Conservation (phyloP, 192 early-diverging fungal species). For the Coemansia sp. region DNA sequence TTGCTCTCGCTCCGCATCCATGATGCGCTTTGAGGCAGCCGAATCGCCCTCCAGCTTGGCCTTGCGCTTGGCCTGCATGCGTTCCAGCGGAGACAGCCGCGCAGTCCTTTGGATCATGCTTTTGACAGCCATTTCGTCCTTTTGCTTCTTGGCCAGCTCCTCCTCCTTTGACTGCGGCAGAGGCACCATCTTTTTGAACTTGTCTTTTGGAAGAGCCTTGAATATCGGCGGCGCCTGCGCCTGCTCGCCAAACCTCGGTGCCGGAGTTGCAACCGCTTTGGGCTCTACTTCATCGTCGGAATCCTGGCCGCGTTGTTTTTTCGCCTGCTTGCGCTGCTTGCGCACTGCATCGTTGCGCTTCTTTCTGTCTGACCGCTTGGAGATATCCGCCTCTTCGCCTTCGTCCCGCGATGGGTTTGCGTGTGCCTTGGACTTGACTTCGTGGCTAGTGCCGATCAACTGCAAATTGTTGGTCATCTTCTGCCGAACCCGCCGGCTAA, state of each 20-base stretch:
- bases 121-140: slow-evolving; percentile 36
- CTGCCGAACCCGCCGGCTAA: slow-evolving; percentile 21
- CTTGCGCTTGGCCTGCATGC: slow-evolving; percentile 45
- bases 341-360: slow-evolving; percentile 20
- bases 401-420: slow-evolving; percentile 27
- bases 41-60: slow-evolving; percentile 22
- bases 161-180: slow-evolving; percentile 35
- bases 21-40: slow-evolving; percentile 45
- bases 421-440: neutral
- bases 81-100: slow-evolving; percentile 38
- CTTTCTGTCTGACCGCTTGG: slow-evolving; percentile 34
- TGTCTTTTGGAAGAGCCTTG: slow-evolving; percentile 37
- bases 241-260: slow-evolving; percentile 43
- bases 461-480: slow-evolving; percentile 44
- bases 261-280: neutral
- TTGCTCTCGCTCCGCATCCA: slow-evolving; percentile 40
- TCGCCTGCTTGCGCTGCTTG: slow-evolving; percentile 27
- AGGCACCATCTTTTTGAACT: slow-evolving; percentile 42
- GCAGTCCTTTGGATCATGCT: slow-evolving; percentile 45
- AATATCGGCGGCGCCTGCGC: slow-evolving; percentile 46
- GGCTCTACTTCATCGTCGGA: slow-evolving; percentile 3
- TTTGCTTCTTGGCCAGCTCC: slow-evolving; percentile 10
- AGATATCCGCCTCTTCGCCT: slow-evolving; percentile 13
- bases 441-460: slow-evolving; percentile 11
- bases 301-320: slow-evolving; percentile 12